Percentiles rank a stretch among this genome's conserved stretches.
Conservation (phyloP, 805 yeast genomes). For the Sugiyamaella marilandica region DNA sequence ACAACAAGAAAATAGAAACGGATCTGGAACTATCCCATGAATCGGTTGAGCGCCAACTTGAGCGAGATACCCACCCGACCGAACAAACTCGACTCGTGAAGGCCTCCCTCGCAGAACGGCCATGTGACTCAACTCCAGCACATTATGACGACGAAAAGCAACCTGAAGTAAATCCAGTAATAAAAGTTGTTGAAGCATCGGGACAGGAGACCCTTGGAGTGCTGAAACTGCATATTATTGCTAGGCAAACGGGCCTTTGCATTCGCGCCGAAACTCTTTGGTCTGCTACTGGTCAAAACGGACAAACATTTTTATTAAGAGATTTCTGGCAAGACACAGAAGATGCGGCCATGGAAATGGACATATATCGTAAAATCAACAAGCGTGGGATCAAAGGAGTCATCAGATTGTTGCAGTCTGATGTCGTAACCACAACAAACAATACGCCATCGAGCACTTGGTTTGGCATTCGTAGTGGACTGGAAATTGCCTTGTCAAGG, state of each 20-base stretch:
- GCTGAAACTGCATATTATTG: background rate
- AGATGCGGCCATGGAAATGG: background rate
- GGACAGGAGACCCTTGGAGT: too few species aligned
- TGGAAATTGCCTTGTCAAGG: background rate
- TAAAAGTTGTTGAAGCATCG: too few species aligned
- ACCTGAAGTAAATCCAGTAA: too few species aligned
- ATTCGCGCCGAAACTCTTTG: constrained; percentile 8
- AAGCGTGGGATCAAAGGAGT: background rate
- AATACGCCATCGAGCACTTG: constrained; percentile 1
- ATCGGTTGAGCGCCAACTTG: too few species aligned
- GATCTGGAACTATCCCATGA: too few species aligned
- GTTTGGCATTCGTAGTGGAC: background rate
- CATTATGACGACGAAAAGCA: too few species aligned
- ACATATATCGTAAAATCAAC: background rate
- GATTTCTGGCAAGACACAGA: constrained; percentile 9
- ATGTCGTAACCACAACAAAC: background rate
- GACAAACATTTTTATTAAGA: constrained; percentile 1
- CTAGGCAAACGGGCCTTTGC: constrained; percentile 1
- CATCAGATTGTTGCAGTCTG: background rate
- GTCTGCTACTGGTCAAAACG: background rate
- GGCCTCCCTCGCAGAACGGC: background rate
- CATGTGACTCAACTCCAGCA: too few species aligned
- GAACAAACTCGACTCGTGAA: background rate
- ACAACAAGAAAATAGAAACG: background rate
- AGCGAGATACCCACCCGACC: too few species aligned